Evolutionary conservation across 495 filamentous ascomycete genomes (phyloP).

Genomic region (Hypoxylon intermedium): DNA sequence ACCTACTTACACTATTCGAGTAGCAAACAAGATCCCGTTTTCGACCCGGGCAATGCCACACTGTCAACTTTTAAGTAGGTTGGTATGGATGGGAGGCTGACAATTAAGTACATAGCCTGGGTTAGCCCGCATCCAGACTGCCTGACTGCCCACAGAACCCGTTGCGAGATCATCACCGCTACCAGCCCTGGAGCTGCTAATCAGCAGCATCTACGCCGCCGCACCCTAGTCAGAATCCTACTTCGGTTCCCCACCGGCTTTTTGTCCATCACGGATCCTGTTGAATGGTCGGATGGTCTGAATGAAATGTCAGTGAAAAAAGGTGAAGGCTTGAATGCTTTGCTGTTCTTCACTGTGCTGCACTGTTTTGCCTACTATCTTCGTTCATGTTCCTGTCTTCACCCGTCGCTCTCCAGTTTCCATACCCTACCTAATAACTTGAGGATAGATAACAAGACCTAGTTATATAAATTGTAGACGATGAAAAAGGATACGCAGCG

Average conservation of each 20-base stretch:
- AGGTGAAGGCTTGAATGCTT: too few relatives aligned
- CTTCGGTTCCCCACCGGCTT: conserved; percentile 20
- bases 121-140: too few relatives aligned
- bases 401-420: conserved; percentile 10
- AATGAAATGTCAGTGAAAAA: conserved; percentile 5
- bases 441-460: neutral
- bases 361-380: neutral
- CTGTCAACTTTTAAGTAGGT: too few relatives aligned
- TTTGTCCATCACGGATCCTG: conserved; percentile 21
- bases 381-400: neutral
- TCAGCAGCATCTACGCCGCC: conserved; percentile 7
- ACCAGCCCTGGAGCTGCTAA: conserved; percentile 1
- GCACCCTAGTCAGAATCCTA: conserved; percentile 24
- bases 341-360: neutral
- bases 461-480: neutral
- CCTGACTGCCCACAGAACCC: too few relatives aligned
- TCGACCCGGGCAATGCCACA: too few relatives aligned
- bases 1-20: too few relatives aligned
- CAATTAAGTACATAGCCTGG: too few relatives aligned
- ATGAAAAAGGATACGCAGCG: conserved; percentile 21
- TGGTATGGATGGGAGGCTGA: too few relatives aligned
- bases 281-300: neutral
- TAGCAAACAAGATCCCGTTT: too few relatives aligned
- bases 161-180: too few relatives aligned
- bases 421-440: neutral